A percentile compares a stretch with the other conserved stretches of the same genome.
Evolutionary conservation across 2,329 filamentous ascomycete species (phyloP).

Genomic region (Arthrocladium fulminans): DNA sequence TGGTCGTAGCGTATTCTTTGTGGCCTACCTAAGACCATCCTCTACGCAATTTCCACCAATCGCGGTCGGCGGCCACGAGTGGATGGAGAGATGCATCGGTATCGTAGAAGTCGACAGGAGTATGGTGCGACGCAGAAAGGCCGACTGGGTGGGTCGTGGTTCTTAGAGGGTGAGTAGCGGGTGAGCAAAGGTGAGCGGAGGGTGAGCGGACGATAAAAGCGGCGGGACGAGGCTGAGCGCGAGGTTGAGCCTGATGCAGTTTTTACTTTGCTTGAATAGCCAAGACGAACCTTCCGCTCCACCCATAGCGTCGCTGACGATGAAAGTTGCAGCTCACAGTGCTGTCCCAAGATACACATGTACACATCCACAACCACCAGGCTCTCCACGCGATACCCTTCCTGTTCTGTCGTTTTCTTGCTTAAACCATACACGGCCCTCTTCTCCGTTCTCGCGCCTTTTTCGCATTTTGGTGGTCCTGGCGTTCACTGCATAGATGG

Average conservation of each 20-base stretch:
- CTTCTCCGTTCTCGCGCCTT: no score
- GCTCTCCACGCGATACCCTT: not conserved
- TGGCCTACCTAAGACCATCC: not conserved
- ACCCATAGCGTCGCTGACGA: not conserved
- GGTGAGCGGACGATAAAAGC: not conserved
- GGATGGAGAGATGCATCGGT: not conserved
- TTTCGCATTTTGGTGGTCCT: no score
- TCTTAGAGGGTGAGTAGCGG: not conserved
- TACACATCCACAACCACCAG: not conserved
- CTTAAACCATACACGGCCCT: no score
- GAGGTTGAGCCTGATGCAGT: not conserved
- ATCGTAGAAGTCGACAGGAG: not conserved
- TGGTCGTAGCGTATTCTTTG: not conserved
- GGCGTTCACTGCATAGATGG: no score
- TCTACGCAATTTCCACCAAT: not conserved
- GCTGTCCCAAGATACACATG: not conserved
- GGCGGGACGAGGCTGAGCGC: not conserved
- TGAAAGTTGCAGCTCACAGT: slow-evolving; percentile 1
- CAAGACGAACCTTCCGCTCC: not conserved
- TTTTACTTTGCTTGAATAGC: not conserved
- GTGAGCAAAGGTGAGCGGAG: not conserved
- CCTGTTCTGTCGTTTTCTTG: no score
- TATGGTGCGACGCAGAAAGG: not conserved
- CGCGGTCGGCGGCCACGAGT: not conserved
- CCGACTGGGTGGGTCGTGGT: not conserved